A percentile compares a stretch with the other conserved stretches of the same genome.
These are phyloP conservation scores for Marchantia paleacea DNA, from an alignment of 225 moss, liverwort and hornwort species.

Conservation along the genomic window DNA sequence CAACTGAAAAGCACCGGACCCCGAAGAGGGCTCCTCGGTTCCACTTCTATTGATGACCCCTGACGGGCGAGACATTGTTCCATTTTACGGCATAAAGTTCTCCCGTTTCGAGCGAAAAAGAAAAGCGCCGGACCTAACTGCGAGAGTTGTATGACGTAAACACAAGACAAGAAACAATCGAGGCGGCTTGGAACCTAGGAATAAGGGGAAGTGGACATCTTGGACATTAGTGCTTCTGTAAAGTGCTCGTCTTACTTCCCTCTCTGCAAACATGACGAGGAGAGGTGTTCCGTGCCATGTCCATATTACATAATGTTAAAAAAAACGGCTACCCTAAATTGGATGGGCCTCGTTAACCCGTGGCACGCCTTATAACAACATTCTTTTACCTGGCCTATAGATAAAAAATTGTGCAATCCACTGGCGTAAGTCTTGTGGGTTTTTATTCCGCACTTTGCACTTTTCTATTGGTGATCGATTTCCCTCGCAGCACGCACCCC, in stretches of 20 bases:
- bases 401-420: neutral
- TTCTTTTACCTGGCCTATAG: neutral
- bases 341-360: neutral
- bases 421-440: neutral
- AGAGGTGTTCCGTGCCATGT: neutral
- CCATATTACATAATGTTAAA: neutral
- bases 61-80: too few relatives aligned
- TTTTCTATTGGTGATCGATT: neutral
- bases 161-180: neutral
- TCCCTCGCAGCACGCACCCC: neutral
- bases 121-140: neutral
- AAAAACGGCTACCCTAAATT: neutral
- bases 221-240: neutral
- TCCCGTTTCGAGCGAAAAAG: neutral
- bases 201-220: neutral
- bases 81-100: too few relatives aligned
- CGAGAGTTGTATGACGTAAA: neutral
- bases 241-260: neutral
- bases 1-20: too few relatives aligned
- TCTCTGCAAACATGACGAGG: neutral
- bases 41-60: too few relatives aligned
- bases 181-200: neutral
- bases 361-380: neutral
- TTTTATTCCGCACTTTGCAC: neutral
- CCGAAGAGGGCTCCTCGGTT: too few relatives aligned